Conservation (phyloP, 202 grass and related monocot genomes). For the Panicum virgatum region DNA sequence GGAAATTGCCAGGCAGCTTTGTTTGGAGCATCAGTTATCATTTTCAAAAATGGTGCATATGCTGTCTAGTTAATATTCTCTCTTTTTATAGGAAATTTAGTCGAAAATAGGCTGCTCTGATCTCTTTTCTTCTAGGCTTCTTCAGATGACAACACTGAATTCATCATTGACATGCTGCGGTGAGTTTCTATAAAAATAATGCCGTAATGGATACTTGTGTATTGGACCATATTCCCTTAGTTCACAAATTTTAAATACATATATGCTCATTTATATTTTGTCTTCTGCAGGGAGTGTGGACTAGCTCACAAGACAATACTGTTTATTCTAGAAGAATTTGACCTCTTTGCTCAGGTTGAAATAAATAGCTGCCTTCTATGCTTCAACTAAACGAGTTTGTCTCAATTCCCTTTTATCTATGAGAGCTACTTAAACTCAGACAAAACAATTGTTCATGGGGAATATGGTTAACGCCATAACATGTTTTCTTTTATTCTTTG, state of each 20-base stretch:
- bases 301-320: slow-evolving; percentile 80
- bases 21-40: slow-evolving; percentile 76
- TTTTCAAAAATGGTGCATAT: slow-evolving; percentile 93
- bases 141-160: slow-evolving; percentile 91
- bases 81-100: background rate
- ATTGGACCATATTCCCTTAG: background rate
- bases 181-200: slow-evolving; percentile 36
- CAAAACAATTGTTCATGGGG: background rate
- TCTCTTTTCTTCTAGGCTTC: slow-evolving; percentile 69
- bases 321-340: slow-evolving; percentile 89
- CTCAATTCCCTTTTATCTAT: background rate
- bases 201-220: background rate
- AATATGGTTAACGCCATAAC: slow-evolving; percentile 7
- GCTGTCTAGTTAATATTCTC: slow-evolving; percentile 19
- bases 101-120: slow-evolving; percentile 11
- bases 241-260: slow-evolving; percentile 6
- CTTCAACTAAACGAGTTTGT: slow-evolving; percentile 14
- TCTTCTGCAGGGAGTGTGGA: slow-evolving; percentile 76
- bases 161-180: slow-evolving; percentile 88
- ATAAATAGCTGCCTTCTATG: slow-evolving; percentile 26
- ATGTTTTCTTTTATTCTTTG: slow-evolving; percentile 17
- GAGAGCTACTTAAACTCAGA: background rate
- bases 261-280: slow-evolving; percentile 7
- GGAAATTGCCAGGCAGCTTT: slow-evolving; percentile 97
- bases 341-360: slow-evolving; percentile 88